These are phyloP conservation scores for Annona cherimola DNA, from an alignment of 164 flowering plant species.

Conservation along the genomic window DNA sequence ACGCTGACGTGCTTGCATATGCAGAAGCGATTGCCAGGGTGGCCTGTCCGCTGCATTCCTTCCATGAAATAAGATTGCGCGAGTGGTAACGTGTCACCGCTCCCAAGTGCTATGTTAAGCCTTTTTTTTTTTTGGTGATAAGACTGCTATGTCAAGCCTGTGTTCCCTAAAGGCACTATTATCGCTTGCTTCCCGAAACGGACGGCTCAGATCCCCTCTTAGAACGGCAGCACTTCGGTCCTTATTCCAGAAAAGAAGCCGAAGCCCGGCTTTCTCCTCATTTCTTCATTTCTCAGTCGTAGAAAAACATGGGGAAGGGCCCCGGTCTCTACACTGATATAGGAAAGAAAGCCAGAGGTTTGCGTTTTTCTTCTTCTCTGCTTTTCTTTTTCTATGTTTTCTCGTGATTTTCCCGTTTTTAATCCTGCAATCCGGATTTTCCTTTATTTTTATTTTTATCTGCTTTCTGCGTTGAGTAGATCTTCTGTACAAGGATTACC, in stretches of 20 bases:
- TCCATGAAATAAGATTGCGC: too few species aligned
- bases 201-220: background rate
- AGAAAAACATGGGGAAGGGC: conserved; percentile 53
- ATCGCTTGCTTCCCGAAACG: background rate
- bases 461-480: conserved; percentile 28
- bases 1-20: too few species aligned
- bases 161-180: background rate
- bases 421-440: background rate
- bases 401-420: background rate
- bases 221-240: background rate
- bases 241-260: background rate
- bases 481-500: conserved; percentile 89
- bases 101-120: too few species aligned
- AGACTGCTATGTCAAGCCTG: too few species aligned
- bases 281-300: background rate
- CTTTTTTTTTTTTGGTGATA: too few species aligned
- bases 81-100: too few species aligned
- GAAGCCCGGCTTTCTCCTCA: background rate
- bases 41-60: too few species aligned
- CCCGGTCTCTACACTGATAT: conserved; percentile 86
- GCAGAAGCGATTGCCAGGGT: too few species aligned
- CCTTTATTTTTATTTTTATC: background rate
- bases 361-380: background rate
- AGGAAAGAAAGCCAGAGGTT: conserved; percentile 84
- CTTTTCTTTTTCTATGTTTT: background rate